A percentile compares a stretch with the other conserved stretches of the same genome.
Conservation (phyloP, 208 protist species). For the Crithidia fasciculata region DNA sequence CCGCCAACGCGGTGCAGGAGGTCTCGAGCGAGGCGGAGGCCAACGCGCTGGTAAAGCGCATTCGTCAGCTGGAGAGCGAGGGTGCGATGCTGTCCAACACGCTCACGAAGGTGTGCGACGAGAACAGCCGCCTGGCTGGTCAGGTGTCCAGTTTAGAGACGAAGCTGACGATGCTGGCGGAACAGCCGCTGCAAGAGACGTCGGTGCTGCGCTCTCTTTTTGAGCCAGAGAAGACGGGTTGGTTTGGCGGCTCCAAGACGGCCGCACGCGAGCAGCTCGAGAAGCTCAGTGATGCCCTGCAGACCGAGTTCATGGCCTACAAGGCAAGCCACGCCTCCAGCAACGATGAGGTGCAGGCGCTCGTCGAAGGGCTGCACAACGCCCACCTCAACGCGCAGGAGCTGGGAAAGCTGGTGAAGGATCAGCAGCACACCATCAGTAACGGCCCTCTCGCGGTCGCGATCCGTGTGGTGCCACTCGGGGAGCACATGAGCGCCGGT, state of each 20-base stretch:
- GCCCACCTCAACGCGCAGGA: conserved; percentile 63
- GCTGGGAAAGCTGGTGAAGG: conserved; percentile 58
- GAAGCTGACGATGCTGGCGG: conserved; percentile 50
- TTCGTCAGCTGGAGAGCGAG: conserved; percentile 75
- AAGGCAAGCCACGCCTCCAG: conserved; percentile 70
- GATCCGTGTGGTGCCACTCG: conserved; percentile 49
- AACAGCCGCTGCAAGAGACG: conserved; percentile 42
- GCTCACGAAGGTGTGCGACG: conserved; percentile 80
- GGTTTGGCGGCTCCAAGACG: conserved; percentile 78
- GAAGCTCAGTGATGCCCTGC: conserved; percentile 62
- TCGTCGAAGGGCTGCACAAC: conserved; percentile 68
- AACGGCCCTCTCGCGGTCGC: conserved; percentile 39
- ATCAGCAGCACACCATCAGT: conserved; percentile 73
- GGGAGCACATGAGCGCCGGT: conserved; percentile 26
- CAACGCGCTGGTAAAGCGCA: conserved; percentile 62
- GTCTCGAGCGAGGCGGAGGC: conserved; percentile 57
- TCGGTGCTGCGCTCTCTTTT: conserved; percentile 78
- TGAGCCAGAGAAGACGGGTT: conserved; percentile 79
- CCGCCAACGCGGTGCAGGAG: conserved; percentile 34
- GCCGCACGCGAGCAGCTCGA: conserved; percentile 70
- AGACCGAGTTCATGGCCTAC: conserved; percentile 81
- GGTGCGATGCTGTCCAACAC: conserved; percentile 57
- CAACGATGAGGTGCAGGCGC: conserved; percentile 82
- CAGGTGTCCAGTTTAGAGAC: conserved; percentile 41
- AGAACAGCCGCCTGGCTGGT: conserved; percentile 66